These are phyloP conservation scores for Backusella macrospora DNA, from an alignment of 192 early-diverging fungal genomes.

Conservation along the genomic window DNA sequence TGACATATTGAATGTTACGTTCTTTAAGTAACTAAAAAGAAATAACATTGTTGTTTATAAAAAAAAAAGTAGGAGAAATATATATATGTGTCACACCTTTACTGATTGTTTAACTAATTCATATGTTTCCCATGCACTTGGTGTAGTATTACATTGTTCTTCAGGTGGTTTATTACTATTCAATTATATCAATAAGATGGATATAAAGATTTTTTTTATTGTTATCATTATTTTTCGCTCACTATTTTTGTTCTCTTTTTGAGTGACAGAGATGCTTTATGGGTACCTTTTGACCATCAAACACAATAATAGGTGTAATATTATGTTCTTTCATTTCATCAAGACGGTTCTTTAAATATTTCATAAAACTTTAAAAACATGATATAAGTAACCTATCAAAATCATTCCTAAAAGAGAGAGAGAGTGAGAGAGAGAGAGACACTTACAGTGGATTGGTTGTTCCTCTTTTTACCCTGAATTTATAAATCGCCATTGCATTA, in stretches of 20 bases:
- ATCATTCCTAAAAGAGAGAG: not conserved
- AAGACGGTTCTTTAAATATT: not conserved
- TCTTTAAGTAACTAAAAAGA: not conserved
- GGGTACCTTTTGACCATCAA: constrained; percentile 8
- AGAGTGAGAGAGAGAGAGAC: no score
- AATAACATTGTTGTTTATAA: no score
- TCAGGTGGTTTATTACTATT: not conserved
- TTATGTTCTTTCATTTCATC: not conserved
- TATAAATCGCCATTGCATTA: not conserved
- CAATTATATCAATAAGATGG: no score
- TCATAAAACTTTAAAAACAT: no score
- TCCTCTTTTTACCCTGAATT: constrained; percentile 6
- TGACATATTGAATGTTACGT: not conserved
- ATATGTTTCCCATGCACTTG: not conserved
- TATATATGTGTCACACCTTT: not conserved
- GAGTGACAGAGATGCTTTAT: not conserved
- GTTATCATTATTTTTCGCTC: no score
- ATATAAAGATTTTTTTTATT: no score
- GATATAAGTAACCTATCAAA: not conserved
- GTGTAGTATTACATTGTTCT: not conserved
- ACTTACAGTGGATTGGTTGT: not conserved
- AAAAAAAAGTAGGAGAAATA: not conserved
- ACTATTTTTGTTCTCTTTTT: not conserved
- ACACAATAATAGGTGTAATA: not conserved
- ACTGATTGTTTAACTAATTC: not conserved